Base-by-base conservation (phyloP, 768 basidiomycete species). In the Hericium erinaceus region DNA sequence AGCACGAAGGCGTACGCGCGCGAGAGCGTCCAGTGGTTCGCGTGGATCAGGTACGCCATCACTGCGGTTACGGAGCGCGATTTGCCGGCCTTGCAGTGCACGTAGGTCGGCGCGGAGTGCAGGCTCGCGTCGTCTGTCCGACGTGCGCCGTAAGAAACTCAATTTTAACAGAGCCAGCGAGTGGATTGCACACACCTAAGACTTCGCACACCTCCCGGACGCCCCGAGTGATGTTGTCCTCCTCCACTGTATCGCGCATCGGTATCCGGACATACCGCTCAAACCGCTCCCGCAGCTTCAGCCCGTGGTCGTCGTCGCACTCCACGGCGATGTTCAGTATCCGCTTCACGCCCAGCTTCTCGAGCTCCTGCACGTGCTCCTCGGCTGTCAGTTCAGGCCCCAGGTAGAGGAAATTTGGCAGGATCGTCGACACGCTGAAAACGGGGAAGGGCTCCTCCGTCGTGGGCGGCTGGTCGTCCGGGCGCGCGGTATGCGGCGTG, bases 31-130 rank as follows among this genome's bases (percentile, higher is more conserved):
- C 95, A 98, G 67, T 94, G 93, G 67, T 97, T 94, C 10, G 94
- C 90, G 65, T 97, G 95, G 62, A 98, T 97, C 57, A 98, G 87
- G 68, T 97, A 98, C 2, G 92, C 95, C 76, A 98, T 92, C 41
- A 97, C 95, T 12, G 94, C 93, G 0, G 95, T 97, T 28, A 97
- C 95, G 1, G 92, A 95, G 13, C 95, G 85, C 2, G 92, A 94
- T 74, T 94, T 97, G 4, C 95, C 95, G 5, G 91, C 94, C 72
- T 90, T 92, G 73, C 95, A 98, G 68, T 98, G 95, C 13, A 98
- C 94, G 65, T 95, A 98, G 1, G 89, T 89, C 7, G 93, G 85
- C 18, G 91, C 82, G 0, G 87, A 90, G 62, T 93, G 92, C 54
- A 98, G 70, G 50, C 89, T 83, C 1, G 95, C 95, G 64, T 98